Base-by-base conservation (phyloP, 345 rosid species). In the Hypericum androsaemum region DNA sequence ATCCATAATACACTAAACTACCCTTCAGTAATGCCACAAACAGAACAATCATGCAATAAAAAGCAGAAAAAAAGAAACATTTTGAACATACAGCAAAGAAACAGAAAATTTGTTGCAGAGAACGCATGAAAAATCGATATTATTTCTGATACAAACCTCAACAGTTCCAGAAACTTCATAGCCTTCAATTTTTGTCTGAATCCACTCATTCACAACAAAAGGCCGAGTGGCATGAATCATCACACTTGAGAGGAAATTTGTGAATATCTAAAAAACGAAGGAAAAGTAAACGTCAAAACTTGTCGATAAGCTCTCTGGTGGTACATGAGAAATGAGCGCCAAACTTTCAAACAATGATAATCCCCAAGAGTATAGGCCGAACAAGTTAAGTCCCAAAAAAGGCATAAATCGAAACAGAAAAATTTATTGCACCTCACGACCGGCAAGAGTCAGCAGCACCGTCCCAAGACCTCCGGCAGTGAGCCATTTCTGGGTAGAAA, bases 381-480 rank as follows among this genome's bases (percentile, higher is more conserved):
- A 22, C 32, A 22, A 22, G 4, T 22, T 22, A 22, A 22, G 32
- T 22, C 32, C 32, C 32, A 1, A 22, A 22, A 22, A 22, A 22
- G 32, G 2, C 32, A 22, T 22, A 22, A 22, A 22, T 22, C 32
- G 32, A 22, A 22, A 22, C 4, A 22, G 32, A 22, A 57, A 74
- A 56, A 37, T 42, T 56, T 12, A 16, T 9, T 57, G 58, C 64
- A 84, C 98, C 96, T 90, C 98, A 37, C 98, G 95, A 63, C 96
- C 98, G 76, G 95, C 95, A 54, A 92, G 98, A 17, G 96, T 92
- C 61, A 92, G 86, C 80, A 92, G 60, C 37, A 92, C 98, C 52
- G 96, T 87, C 43, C 98, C 98, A 64, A 92, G 81, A 67, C 98
- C 96, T 43, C 98, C 98, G 63, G 95, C 95, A 2, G 98, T 92